These are phyloP conservation scores for Sphagnurus paluster DNA, from an alignment of 1,284 basidiomycete species.

Conservation along the genomic window DNA sequence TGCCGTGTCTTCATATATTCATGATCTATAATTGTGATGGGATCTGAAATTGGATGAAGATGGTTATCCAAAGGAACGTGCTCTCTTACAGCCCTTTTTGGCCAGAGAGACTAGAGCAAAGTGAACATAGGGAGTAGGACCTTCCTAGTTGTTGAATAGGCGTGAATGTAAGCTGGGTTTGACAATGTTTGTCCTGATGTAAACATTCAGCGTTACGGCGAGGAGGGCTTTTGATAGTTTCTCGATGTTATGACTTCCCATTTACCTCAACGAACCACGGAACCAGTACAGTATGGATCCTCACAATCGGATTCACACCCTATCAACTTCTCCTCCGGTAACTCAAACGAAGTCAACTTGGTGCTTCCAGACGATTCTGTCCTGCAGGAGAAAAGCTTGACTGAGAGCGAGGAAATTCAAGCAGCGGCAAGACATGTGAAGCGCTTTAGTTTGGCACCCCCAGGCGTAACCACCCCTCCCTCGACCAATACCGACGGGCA, in stretches of 20 bases:
- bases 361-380: conserved; percentile 8
- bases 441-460: not conserved
- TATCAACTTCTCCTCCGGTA: not conserved
- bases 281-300: not conserved
- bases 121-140: no score
- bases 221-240: not conserved
- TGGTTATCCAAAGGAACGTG: no score
- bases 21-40: no score
- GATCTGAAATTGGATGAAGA: no score
- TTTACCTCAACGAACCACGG: conserved; percentile 4
- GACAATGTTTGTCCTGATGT: not conserved
- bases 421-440: conserved; percentile 6
- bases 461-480: not conserved
- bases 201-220: not conserved
- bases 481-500: conserved; percentile 1
- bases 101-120: no score
- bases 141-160: no score
- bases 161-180: no score
- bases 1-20: no score
- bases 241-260: conserved; percentile 27
- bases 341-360: not conserved
- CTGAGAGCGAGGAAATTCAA: conserved; percentile 12
- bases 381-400: conserved; percentile 12
- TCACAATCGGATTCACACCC: not conserved
- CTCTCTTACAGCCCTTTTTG: no score